Conservation (phyloP, 1,139 yeast species). For the Pichia terricola region DNA sequence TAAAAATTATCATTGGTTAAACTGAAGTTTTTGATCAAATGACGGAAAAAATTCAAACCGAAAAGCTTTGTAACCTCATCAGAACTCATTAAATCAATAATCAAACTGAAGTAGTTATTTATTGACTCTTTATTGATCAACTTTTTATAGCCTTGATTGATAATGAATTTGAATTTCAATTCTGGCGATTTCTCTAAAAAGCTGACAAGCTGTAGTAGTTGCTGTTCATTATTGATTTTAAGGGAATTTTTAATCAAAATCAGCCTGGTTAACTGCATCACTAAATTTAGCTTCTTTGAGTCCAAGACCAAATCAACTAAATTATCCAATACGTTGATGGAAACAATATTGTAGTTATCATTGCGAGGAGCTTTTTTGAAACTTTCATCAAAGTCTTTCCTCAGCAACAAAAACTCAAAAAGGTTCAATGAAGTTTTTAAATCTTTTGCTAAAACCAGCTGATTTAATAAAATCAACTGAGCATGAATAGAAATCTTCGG, state of each 20-base stretch:
- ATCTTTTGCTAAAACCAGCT: slow-evolving; percentile 15
- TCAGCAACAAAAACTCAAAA: slow-evolving; percentile 23
- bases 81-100: slow-evolving; percentile 18
- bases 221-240: slow-evolving; percentile 13
- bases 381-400: slow-evolving; percentile 24
- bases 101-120: slow-evolving; percentile 21
- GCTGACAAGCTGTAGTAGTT: slow-evolving; percentile 16
- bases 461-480: slow-evolving; percentile 18
- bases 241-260: slow-evolving; percentile 20
- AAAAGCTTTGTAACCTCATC: slow-evolving; percentile 12
- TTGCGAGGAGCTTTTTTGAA: slow-evolving; percentile 7
- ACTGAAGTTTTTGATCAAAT: slow-evolving; percentile 24
- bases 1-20: slow-evolving; percentile 24
- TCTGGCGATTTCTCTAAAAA: slow-evolving; percentile 15
- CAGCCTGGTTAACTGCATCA: slow-evolving; percentile 21
- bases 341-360: slow-evolving; percentile 9
- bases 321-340: slow-evolving; percentile 13
- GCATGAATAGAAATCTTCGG: slow-evolving; percentile 23
- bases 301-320: slow-evolving; percentile 12
- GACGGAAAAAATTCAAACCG: slow-evolving; percentile 18
- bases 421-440: slow-evolving; percentile 18
- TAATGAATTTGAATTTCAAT: slow-evolving; percentile 15
- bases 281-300: slow-evolving; percentile 14
- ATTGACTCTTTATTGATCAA: slow-evolving; percentile 10
- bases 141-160: slow-evolving; percentile 23